Percentiles rank a stretch among this genome's conserved stretches.
These are phyloP conservation scores for Clonostachys chloroleuca DNA, from an alignment of 2,329 filamentous ascomycete species.

Conservation along the genomic window DNA sequence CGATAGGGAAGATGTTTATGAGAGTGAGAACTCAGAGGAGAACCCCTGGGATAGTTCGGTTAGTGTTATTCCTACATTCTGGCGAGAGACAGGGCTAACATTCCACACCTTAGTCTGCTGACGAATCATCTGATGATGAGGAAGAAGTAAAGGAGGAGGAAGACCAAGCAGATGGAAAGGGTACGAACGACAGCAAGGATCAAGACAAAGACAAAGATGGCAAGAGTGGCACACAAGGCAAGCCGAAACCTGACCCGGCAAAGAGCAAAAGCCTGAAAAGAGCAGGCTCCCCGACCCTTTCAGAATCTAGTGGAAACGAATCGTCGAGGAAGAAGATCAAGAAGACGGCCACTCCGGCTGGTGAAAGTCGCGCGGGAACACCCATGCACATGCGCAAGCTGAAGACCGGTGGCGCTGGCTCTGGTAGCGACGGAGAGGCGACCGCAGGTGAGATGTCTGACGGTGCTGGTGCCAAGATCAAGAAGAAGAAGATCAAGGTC, in stretches of 20 bases:
- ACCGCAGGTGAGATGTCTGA: slow-evolving; percentile 67
- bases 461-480: slow-evolving; percentile 42
- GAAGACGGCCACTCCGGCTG: slow-evolving; percentile 48
- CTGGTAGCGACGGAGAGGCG: slow-evolving; percentile 68
- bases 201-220: slow-evolving; percentile 50
- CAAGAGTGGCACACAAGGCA: slow-evolving; percentile 24
- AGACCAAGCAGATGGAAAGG: slow-evolving; percentile 52
- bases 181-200: slow-evolving; percentile 51
- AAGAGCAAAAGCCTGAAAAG: slow-evolving; percentile 70
- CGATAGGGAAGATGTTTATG: slow-evolving; percentile 84
- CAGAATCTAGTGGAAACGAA: slow-evolving; percentile 89
- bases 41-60: slow-evolving; percentile 34
- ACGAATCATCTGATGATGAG: slow-evolving; percentile 27
- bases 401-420: slow-evolving; percentile 39
- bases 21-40: slow-evolving; percentile 56
- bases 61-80: slow-evolving; percentile 4
- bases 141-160: slow-evolving; percentile 33
- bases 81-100: too few species aligned
- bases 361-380: slow-evolving; percentile 50
- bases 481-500: slow-evolving; percentile 55
- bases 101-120: slow-evolving; percentile 7
- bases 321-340: slow-evolving; percentile 71
- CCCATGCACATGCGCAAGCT: slow-evolving; percentile 29
- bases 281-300: slow-evolving; percentile 79
- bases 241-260: slow-evolving; percentile 10